phyloP scores from a whole-genome alignment of 164 flowering plant species.

The Aristolochia contorta region DNA sequence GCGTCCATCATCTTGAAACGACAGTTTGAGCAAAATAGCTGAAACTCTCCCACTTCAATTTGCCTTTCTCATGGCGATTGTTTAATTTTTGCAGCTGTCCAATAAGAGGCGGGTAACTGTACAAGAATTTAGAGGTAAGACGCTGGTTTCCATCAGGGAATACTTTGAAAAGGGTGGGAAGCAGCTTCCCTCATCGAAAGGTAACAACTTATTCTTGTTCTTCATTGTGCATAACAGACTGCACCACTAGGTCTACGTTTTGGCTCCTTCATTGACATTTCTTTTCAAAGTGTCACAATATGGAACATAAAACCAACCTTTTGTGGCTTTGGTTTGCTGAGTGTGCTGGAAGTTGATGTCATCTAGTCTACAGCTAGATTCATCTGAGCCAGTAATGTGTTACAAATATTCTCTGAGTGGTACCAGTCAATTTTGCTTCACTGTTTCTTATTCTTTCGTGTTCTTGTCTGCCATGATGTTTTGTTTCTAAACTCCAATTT shows the following conservation, averaged over 20 bases:
- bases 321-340: neutral
- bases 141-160: slow-evolving; percentile 86
- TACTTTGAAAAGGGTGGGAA: slow-evolving; percentile 68
- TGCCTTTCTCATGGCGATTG: neutral
- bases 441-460: too few species aligned
- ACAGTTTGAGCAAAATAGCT: too few species aligned
- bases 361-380: too few species aligned
- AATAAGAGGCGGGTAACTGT: slow-evolving; percentile 75
- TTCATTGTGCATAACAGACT: neutral
- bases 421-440: too few species aligned
- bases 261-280: neutral
- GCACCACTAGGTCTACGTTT: neutral
- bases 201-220: slow-evolving; percentile 20
- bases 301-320: neutral
- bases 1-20: too few species aligned
- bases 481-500: too few species aligned
- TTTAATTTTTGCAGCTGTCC: slow-evolving; percentile 49
- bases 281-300: neutral
- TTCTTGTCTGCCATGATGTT: too few species aligned
- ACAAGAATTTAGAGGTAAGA: slow-evolving; percentile 78
- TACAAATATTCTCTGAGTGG: too few species aligned
- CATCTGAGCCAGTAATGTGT: too few species aligned
- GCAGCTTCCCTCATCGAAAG: slow-evolving; percentile 76
- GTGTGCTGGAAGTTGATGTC: neutral
- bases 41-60: neutral